Evolutionary conservation across 2,329 filamentous ascomycete genomes (phyloP), one percentile per base, ranked within the genome.

Genomic region (Scytalidium lignicola): DNA sequence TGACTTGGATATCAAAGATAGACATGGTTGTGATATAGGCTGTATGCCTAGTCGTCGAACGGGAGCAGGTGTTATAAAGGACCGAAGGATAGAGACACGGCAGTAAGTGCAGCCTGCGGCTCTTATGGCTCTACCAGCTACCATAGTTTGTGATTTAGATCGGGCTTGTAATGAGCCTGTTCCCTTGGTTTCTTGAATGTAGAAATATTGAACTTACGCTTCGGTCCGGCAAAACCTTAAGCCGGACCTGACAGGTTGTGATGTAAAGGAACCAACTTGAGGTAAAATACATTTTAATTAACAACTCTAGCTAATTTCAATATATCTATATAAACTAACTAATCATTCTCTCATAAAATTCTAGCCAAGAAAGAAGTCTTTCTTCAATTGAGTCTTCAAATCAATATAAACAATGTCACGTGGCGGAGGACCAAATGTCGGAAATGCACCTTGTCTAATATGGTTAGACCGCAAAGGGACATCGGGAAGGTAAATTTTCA

Each of bases 51-150:
- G 46, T 17, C 48, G 32, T 45, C 56, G 58, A 48, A 52, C 58
- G 8, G 55, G 46, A 21, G 51, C 44, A 22, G 60, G 37, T 18
- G 60, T 58, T 4, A 58, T 54, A 45, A 63, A 63, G 41, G 53
- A 59, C 41, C 58, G 54, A 12, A 65, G 43, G 18, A 63, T 37
- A 15, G 56, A 58, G 19, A 58, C 45, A 44, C 63, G 61, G 53
- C 64, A 64, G 42, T 56, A 57, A 22, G 58, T 57, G 53, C 65
- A 67, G 40, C 59, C 57, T 41, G 60, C 56, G 20, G 60, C 58
- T 47, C 58, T 56, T 21, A 65, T 49, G 17, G 58, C 53, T 50
- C 55, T 56, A 47, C 56, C 53, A 15, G 61, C 49, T 40, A 60
- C 57, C 60, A 63, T 62, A 10, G 50, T 57, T 26, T 46, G 21